A percentile compares a stretch with the other conserved stretches of the same genome.
Evolutionary conservation across 108 stramenopile species (phyloP).

Genomic region (Cyclotella atomus): DNA sequence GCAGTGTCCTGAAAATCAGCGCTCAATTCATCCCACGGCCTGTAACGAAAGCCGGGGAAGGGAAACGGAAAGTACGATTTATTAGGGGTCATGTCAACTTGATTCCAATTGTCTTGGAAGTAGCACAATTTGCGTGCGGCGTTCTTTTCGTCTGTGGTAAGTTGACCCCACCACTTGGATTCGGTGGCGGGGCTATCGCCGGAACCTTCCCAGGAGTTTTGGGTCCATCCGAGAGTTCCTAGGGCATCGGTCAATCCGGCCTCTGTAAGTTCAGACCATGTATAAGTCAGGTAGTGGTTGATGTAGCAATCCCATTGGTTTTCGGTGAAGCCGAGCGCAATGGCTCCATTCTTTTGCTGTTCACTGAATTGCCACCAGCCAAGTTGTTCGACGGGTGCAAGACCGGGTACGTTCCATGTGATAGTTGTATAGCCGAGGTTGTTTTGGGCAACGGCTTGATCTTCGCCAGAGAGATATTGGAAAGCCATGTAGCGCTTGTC

Average conservation of each 20-base stretch:
- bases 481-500: slow-evolving; percentile 37
- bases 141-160: slow-evolving; percentile 29
- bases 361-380: slow-evolving; percentile 35
- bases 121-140: slow-evolving; percentile 51
- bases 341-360: slow-evolving; percentile 30
- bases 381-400: slow-evolving; percentile 22
- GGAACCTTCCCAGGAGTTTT: slow-evolving; percentile 35
- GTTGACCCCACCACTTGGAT: slow-evolving; percentile 44
- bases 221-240: slow-evolving; percentile 42
- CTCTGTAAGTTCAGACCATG: slow-evolving; percentile 36
- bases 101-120: slow-evolving; percentile 57
- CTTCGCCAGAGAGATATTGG: slow-evolving; percentile 17
- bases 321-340: slow-evolving; percentile 36
- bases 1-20: slow-evolving; percentile 16
- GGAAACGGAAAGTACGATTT: slow-evolving; percentile 34
- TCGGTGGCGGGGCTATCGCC: slow-evolving; percentile 30
- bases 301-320: slow-evolving; percentile 56
- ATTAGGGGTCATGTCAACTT: slow-evolving; percentile 47
- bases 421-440: slow-evolving; percentile 28
- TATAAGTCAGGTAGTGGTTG: slow-evolving; percentile 47
- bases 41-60: slow-evolving; percentile 44
- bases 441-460: slow-evolving; percentile 30
- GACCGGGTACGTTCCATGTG: slow-evolving; percentile 44
- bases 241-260: slow-evolving; percentile 17
- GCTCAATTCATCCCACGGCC: slow-evolving; percentile 44